Conservation (phyloP, 352 stramenopile species). For the Pythium biforme region DNA sequence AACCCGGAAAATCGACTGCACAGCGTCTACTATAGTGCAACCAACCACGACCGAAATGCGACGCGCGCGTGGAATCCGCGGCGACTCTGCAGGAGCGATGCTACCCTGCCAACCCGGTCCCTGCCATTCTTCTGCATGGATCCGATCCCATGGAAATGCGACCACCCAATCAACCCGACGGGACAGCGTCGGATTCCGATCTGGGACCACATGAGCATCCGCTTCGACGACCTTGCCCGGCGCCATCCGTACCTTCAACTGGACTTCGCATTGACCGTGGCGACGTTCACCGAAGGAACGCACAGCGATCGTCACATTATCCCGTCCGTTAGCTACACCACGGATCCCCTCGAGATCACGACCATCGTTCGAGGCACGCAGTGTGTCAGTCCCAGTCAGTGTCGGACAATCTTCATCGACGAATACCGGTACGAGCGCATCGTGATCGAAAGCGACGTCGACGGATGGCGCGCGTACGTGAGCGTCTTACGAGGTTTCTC, state of each 20-base stretch:
- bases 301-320: background rate
- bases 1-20: slow-evolving; percentile 6
- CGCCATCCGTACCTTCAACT: slow-evolving; percentile 1
- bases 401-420: slow-evolving; percentile 20
- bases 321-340: background rate
- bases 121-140: slow-evolving; percentile 10
- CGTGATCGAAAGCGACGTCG: slow-evolving; percentile 32
- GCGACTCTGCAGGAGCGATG: background rate
- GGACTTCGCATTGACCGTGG: slow-evolving; percentile 9
- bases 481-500: slow-evolving; percentile 30
- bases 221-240: background rate
- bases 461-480: slow-evolving; percentile 31
- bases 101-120: background rate
- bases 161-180: slow-evolving; percentile 1
- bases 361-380: slow-evolving; percentile 10
- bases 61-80: background rate
- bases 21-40: background rate
- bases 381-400: background rate
- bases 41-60: background rate
- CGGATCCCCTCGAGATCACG: slow-evolving; percentile 8
- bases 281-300: slow-evolving; percentile 1
- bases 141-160: slow-evolving; percentile 1
- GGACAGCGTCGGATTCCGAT: background rate
- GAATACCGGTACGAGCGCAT: slow-evolving; percentile 52
- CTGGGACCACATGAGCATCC: slow-evolving; percentile 16